Evolutionary conservation across 2,329 filamentous ascomycete species (phyloP).

Genomic region (Pseudogymnoascus sp.): DNA sequence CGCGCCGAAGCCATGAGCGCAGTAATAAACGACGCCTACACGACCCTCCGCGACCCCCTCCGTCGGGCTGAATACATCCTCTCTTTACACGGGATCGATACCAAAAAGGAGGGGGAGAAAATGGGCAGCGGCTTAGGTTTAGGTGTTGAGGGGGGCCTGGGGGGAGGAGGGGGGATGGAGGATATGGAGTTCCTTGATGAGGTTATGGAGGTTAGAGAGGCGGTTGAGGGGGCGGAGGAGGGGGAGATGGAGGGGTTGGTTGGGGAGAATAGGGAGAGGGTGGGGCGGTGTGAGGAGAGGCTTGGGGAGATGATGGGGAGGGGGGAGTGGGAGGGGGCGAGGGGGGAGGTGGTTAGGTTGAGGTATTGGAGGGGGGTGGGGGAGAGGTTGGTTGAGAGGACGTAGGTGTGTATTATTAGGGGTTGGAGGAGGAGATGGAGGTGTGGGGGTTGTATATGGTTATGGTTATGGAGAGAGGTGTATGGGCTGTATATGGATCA

Average conservation of each 20-base stretch:
- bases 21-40: conserved; percentile 85
- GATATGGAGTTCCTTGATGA: conserved; percentile 63
- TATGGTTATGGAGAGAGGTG: too few relatives aligned
- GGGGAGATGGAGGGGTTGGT: conserved; percentile 59
- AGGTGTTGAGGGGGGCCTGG: not conserved
- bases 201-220: conserved; percentile 72
- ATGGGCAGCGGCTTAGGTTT: not conserved
- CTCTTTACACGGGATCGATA: conserved; percentile 60
- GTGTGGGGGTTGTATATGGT: too few relatives aligned
- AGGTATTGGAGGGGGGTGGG: conserved; percentile 87
- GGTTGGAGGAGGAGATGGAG: too few relatives aligned
- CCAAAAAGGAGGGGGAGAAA: conserved; percentile 51
- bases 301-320: conserved; percentile 57
- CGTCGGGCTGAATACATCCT: conserved; percentile 83
- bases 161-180: conserved; percentile 56
- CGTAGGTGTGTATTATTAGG: conserved; percentile 39
- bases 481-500: not conserved
- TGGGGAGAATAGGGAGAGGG: conserved; percentile 57
- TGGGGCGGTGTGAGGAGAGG: conserved; percentile 51
- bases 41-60: conserved; percentile 70
- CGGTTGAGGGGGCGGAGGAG: conserved; percentile 58
- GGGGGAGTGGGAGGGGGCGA: conserved; percentile 59
- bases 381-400: conserved; percentile 75
- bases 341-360: conserved; percentile 63
- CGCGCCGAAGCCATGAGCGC: conserved; percentile 70